A percentile compares a stretch with the other conserved stretches of the same genome.
Evolutionary conservation across 345 rosid genomes (phyloP).

Genomic region (Capsella bursapastoris): DNA sequence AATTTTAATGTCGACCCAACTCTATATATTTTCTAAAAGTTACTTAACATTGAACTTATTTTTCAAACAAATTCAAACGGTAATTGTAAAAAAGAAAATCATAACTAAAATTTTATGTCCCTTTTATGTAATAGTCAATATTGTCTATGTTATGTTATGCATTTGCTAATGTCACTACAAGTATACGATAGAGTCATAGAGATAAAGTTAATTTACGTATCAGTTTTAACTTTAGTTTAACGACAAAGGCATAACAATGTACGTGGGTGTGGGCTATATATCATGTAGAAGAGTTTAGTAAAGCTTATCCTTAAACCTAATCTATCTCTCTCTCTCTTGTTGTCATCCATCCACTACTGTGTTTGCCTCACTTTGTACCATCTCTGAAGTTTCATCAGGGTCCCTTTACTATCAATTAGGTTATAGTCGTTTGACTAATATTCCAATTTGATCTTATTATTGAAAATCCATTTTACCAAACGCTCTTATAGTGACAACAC

Average conservation of each 20-base stretch:
- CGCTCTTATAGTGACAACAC: slow-evolving; percentile 40
- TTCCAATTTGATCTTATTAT: slow-evolving; percentile 34
- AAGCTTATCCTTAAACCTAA: slow-evolving; percentile 28
- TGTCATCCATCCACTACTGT: slow-evolving; percentile 35
- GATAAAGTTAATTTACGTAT: background rate
- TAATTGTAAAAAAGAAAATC: too few species aligned
- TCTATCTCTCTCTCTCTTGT: slow-evolving; percentile 28
- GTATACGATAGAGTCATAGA: background rate
- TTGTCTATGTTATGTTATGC: too few species aligned
- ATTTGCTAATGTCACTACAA: too few species aligned
- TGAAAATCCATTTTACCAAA: slow-evolving; percentile 47
- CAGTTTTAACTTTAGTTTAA: too few species aligned
- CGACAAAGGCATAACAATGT: background rate
- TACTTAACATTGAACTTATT: too few species aligned
- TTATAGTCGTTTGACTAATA: slow-evolving; percentile 37
- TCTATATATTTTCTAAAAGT: too few species aligned
- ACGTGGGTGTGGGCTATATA: slow-evolving; percentile 16
- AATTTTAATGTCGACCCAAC: too few species aligned
- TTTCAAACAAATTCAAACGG: too few species aligned
- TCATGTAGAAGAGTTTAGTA: slow-evolving; percentile 10
- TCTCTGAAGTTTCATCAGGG: slow-evolving; percentile 30
- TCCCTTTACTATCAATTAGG: slow-evolving; percentile 39
- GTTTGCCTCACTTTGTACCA: slow-evolving; percentile 34
- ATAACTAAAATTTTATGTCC: too few species aligned
- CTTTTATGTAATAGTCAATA: too few species aligned